Evolutionary conservation across 345 rosid genomes (phyloP).

Genomic region (Chamaenerion angustifolium): DNA sequence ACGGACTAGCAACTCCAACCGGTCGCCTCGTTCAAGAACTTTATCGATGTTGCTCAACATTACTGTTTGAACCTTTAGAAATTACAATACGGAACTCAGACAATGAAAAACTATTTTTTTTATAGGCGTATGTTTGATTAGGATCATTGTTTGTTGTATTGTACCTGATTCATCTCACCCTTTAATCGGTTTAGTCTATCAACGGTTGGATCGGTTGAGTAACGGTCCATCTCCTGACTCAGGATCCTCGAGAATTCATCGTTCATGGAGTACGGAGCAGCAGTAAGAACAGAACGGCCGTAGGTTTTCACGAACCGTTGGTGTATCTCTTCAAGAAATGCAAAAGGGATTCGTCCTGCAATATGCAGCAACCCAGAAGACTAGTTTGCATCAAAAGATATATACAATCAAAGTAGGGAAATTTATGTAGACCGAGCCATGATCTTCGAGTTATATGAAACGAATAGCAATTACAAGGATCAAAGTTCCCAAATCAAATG

Average conservation of each 20-base stretch:
- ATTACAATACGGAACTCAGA: background rate
- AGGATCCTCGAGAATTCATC: constrained; percentile 38
- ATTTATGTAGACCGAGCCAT: no score
- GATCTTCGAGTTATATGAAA: no score
- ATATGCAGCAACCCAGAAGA: background rate
- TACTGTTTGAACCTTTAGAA: constrained; percentile 25
- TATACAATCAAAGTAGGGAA: no score
- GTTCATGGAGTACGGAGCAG: constrained; percentile 42
- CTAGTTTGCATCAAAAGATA: no score
- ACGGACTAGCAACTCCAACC: constrained; percentile 30
- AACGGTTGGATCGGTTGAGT: constrained; percentile 25
- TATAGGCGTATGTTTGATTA: no score
- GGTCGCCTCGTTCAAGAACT: constrained; percentile 35
- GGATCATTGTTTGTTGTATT: background rate
- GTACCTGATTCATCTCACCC: constrained; percentile 42
- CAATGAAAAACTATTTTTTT: no score
- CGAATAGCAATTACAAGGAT: no score
- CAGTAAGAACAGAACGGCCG: constrained; percentile 21
- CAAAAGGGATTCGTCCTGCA: constrained; percentile 37
- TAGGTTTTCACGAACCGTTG: constrained; percentile 26
- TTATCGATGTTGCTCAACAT: constrained; percentile 41
- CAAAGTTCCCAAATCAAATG: no score
- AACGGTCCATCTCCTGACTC: constrained; percentile 35
- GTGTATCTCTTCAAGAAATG: constrained; percentile 33
- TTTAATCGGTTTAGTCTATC: constrained; percentile 30